Base-by-base conservation (phyloP, 495 filamentous ascomycete species). In the Clavariopsis aquatica region DNA sequence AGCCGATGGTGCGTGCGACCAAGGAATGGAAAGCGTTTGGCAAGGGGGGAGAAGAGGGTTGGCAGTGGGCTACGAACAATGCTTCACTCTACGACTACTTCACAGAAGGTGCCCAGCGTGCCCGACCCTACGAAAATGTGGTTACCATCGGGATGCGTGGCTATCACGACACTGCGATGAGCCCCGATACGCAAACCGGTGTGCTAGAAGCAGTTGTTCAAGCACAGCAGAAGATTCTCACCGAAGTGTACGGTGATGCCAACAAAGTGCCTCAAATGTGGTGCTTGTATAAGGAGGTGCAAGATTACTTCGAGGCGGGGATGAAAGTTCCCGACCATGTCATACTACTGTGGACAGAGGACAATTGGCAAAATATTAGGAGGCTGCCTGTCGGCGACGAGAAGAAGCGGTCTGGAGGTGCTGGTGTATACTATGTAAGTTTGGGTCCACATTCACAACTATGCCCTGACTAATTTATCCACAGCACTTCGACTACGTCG, bases 131-230 rank as follows among this genome's bases (percentile, higher is more conserved):
- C 49, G 87, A 87, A 54, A 81, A 79, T 20, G 72, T 87, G 26
- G 86, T 84, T 75, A 91, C 86, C 3, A 81, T 91, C 74, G 88
- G 87, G 24, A 92, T 91, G 87, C 81, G 89, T 36, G 88, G 89
- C 0, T 81, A 79, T 49, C 85, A 87, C 45, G 88, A 91, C 62
- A 86, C 82, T 3, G 81, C 82, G 17, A 75, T 88, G 31, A 74
- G 82, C 8, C 75, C 83, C 20, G 72, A 80, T 57, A 78, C 87
- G 49, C 78, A 82, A 51, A 86, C 88, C 29, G 82, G 77, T 7
- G 79, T 86, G 58, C 78, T 90, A 5, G 78, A 84, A 57, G 78
- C 79, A 7, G 77, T 89, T 29, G 83, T 90, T n/a, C 59, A 75
- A 2, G 79, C 82, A 23, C 86, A 90, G 66, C 77, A 83, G 49